Conservation (phyloP, 2,329 filamentous ascomycete species). For the Parastagonospora avenae region DNA sequence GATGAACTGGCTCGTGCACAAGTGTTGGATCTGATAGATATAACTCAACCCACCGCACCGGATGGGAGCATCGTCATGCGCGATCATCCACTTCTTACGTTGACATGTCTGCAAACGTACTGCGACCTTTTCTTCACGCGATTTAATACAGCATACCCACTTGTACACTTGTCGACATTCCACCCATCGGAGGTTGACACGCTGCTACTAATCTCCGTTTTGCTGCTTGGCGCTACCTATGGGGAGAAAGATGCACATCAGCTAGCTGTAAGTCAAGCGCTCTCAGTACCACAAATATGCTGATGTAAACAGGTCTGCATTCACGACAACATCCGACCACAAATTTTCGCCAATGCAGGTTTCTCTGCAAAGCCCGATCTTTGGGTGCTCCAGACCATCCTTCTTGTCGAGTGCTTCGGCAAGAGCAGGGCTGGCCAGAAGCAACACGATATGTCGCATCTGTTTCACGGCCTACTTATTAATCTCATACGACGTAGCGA, state of each 20-base stretch:
- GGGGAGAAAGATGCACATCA: slow-evolving; percentile 63
- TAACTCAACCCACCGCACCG: slow-evolving; percentile 55
- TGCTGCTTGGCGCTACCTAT: slow-evolving; percentile 68
- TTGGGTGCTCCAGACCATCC: slow-evolving; percentile 66
- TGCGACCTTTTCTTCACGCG: slow-evolving; percentile 64
- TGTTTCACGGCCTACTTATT: slow-evolving; percentile 63
- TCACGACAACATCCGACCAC: slow-evolving; percentile 63
- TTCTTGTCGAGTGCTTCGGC: slow-evolving; percentile 68
- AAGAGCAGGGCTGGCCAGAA: slow-evolving; percentile 67
- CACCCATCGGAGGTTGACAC: slow-evolving; percentile 57
- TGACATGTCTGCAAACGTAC: slow-evolving; percentile 60
- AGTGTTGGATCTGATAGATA: slow-evolving; percentile 58
- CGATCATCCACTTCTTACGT: slow-evolving; percentile 58
- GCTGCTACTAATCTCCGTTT: slow-evolving; percentile 59
- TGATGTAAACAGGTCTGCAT: slow-evolving; percentile 55
- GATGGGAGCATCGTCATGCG: slow-evolving; percentile 54
- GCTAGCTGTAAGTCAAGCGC: slow-evolving; percentile 52
- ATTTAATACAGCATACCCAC: slow-evolving; percentile 65
- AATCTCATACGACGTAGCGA: slow-evolving; percentile 61
- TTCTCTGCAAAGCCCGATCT: slow-evolving; percentile 65
- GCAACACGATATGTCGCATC: slow-evolving; percentile 67
- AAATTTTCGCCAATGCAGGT: slow-evolving; percentile 62
- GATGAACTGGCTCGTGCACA: slow-evolving; percentile 50
- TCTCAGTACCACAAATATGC: not conserved
- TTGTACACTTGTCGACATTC: slow-evolving; percentile 65